Conservation (phyloP, 106 monocot species). For the Allium sativum region DNA sequence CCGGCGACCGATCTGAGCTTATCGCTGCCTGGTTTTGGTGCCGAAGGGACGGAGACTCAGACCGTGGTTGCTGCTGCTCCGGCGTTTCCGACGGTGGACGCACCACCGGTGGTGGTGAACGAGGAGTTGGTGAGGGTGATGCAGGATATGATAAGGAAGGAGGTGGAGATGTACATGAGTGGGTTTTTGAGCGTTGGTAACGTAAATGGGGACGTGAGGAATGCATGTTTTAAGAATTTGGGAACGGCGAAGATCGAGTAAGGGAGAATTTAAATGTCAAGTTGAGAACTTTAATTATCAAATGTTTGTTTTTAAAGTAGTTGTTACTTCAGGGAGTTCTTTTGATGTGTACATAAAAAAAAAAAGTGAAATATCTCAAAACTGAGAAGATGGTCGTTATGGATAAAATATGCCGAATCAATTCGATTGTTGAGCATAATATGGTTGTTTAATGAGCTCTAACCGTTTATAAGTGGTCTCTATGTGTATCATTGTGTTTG, state of each 20-base stretch:
- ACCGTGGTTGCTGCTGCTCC: neutral
- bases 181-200: neutral
- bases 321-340: no score
- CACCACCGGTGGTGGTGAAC: conserved; percentile 1
- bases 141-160: conserved; percentile 33
- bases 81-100: no score
- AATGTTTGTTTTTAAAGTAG: no score
- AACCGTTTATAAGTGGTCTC: no score
- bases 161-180: conserved; percentile 23
- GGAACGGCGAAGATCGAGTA: conserved; percentile 30
- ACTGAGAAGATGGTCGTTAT: no score
- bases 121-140: conserved; percentile 21
- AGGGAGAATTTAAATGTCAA: neutral
- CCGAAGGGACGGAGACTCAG: neutral
- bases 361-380: no score
- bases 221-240: conserved; percentile 12
- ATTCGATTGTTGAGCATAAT: no score
- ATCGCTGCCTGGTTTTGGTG: conserved; percentile 20
- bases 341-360: no score
- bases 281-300: no score
- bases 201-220: conserved; percentile 8
- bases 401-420: no score
- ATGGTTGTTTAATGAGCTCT: no score
- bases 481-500: no score
- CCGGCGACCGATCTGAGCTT: conserved; percentile 41